Conservation (phyloP, 139 green algal genomes). For the Cymbomonas tetramitiformis region DNA sequence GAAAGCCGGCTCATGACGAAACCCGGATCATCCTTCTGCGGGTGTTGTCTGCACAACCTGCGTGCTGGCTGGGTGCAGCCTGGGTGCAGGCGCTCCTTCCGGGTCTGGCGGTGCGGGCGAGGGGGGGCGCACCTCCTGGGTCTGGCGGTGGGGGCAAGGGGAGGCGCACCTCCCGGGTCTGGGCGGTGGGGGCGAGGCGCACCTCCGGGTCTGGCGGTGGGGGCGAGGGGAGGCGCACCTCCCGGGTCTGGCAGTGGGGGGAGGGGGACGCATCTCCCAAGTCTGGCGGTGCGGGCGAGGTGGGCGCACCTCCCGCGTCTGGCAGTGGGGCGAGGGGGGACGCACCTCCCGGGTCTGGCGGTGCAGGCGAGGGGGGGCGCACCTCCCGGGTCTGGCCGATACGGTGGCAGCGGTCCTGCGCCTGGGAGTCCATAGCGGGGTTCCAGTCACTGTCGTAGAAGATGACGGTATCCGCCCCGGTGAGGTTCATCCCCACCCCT, state of each 20-base stretch:
- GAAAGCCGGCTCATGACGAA: no score
- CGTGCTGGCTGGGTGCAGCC: not conserved
- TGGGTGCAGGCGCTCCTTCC: constrained; percentile 5
- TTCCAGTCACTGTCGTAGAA: constrained; percentile 98
- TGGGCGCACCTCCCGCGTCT: constrained; percentile 14
- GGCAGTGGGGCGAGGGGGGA: no score
- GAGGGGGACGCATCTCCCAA: no score
- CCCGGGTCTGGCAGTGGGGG: no score
- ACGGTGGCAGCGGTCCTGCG: constrained; percentile 85
- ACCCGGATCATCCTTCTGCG: no score
- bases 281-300: constrained; percentile 86
- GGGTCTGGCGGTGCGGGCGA: no score
- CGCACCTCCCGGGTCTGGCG: no score
- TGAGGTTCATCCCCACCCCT: constrained; percentile 97
- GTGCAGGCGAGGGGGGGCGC: no score
- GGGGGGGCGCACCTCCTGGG: no score
- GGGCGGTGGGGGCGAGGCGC: constrained; percentile 85
- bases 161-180: constrained; percentile 56
- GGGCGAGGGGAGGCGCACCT: no score
- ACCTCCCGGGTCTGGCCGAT: constrained; percentile 77
- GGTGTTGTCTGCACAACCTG: no score
- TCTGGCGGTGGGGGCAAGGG: no score
- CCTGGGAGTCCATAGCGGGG: constrained; percentile 74
- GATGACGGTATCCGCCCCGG: constrained; percentile 89
- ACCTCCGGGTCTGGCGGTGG: constrained; percentile 76